phyloP scores from a whole-genome alignment of 495 filamentous ascomycete genomes.

The Xylaria scruposa region DNA sequence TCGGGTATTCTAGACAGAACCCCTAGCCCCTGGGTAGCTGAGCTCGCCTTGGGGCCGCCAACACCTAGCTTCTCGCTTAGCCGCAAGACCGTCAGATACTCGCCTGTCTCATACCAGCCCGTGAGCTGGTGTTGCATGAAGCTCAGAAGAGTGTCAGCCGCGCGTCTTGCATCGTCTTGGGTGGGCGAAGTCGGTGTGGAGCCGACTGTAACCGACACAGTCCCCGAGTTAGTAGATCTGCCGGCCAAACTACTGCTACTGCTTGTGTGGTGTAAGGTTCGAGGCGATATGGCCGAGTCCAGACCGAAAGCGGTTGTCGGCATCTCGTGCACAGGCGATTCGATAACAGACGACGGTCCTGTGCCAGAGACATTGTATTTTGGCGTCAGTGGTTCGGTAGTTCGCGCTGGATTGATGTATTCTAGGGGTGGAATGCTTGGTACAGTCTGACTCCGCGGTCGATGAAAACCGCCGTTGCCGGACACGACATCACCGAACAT shows the following conservation, averaged over 20 bases:
- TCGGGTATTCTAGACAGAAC: constrained; percentile 73
- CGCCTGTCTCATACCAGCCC: constrained; percentile 76
- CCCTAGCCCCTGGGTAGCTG: constrained; percentile 61
- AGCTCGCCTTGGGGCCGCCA: constrained; percentile 55
- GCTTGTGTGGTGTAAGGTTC: constrained; percentile 59
- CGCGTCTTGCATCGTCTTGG: constrained; percentile 86
- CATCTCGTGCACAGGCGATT: constrained; percentile 72
- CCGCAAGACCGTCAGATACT: constrained; percentile 82
- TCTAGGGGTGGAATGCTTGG: constrained; percentile 73
- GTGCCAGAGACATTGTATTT: constrained; percentile 67
- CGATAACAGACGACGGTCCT: constrained; percentile 66
- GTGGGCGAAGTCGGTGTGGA: constrained; percentile 71
- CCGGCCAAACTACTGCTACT: constrained; percentile 59
- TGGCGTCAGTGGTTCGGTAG: constrained; percentile 67
- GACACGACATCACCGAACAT: constrained; percentile 64
- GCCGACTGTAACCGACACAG: constrained; percentile 46
- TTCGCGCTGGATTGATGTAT: constrained; percentile 69
- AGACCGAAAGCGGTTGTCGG: constrained; percentile 54
- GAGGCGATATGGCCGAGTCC: constrained; percentile 60
- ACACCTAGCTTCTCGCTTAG: constrained; percentile 84
- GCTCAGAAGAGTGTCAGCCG: constrained; percentile 82
- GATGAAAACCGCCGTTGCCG: constrained; percentile 64
- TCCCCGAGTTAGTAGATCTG: constrained; percentile 51
- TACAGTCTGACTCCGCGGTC: constrained; percentile 92
- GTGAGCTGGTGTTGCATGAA: constrained; percentile 78